Evolutionary conservation across 2,329 filamentous ascomycete genomes (phyloP).

Genomic region (Coniochaeta sp.): DNA sequence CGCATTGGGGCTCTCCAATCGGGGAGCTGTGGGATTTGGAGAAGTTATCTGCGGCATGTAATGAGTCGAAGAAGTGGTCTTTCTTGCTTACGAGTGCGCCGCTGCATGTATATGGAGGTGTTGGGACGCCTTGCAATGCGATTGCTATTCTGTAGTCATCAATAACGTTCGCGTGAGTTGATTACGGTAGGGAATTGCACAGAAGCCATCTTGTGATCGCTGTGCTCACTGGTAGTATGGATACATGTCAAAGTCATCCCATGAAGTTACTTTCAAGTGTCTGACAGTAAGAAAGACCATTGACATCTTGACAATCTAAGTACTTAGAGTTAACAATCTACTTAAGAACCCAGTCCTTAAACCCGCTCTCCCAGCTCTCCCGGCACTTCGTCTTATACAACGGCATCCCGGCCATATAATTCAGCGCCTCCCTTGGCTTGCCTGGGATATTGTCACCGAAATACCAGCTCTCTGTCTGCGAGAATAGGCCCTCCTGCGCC

Average conservation of each 20-base stretch:
- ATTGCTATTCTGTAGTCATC: constrained; percentile 11
- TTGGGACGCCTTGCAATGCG: constrained; percentile 12
- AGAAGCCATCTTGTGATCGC: too few relatives aligned
- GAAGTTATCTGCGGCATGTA: constrained; percentile 11
- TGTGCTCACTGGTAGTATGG: too few relatives aligned
- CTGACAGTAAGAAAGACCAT: too few relatives aligned
- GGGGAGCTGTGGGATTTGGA: constrained; percentile 22
- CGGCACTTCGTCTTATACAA: constrained; percentile 6
- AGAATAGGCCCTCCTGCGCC: constrained; percentile 11
- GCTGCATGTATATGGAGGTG: constrained; percentile 11
- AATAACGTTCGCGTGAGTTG: background rate
- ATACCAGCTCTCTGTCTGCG: constrained; percentile 12
- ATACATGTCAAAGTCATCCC: too few relatives aligned
- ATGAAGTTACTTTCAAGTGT: too few relatives aligned
- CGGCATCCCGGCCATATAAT: constrained; percentile 9
- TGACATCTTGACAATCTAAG: too few relatives aligned
- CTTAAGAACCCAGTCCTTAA: background rate
- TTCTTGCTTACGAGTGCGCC: constrained; percentile 14
- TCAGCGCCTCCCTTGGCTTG: constrained; percentile 12
- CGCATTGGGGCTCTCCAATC: constrained; percentile 18
- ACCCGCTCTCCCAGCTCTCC: background rate
- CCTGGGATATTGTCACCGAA: constrained; percentile 16
- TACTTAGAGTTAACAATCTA: background rate
- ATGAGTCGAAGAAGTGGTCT: constrained; percentile 8
- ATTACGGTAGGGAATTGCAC: too few relatives aligned